Percentiles rank a stretch among this genome's conserved stretches.
Conservation (phyloP, 2,329 filamentous ascomycete species). For the Penicillium aurantiogriseum region DNA sequence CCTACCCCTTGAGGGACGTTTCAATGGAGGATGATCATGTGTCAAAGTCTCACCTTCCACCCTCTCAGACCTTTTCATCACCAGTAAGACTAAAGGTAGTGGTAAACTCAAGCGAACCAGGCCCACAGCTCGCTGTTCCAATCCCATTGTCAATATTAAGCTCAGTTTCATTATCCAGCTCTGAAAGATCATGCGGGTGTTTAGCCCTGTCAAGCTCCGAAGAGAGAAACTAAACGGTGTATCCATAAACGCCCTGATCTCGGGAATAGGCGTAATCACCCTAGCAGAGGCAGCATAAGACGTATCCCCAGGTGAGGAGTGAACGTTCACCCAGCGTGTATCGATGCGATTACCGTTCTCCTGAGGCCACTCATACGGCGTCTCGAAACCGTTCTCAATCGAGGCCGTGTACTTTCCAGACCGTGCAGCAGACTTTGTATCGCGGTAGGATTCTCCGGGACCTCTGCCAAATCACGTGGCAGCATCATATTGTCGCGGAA, state of each 20-base stretch:
- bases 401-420: constrained; percentile 53
- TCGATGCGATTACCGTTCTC: constrained; percentile 65
- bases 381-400: constrained; percentile 47
- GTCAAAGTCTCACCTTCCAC: too few species aligned
- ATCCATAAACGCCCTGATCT: constrained; percentile 30
- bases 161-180: constrained; percentile 23
- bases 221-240: constrained; percentile 56
- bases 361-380: constrained; percentile 65
- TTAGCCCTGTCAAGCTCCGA: constrained; percentile 56
- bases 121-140: constrained; percentile 29
- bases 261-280: constrained; percentile 16
- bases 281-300: constrained; percentile 1
- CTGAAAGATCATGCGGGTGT: constrained; percentile 62
- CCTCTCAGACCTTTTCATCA: neutral
- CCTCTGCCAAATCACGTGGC: constrained; percentile 64
- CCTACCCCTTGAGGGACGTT: too few species aligned
- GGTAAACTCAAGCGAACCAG: constrained; percentile 28
- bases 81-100: constrained; percentile 15
- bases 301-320: neutral
- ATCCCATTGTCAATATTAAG: constrained; percentile 34
- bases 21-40: too few species aligned
- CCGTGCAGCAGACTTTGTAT: constrained; percentile 61
- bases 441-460: constrained; percentile 62
- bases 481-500: constrained; percentile 48
- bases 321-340: constrained; percentile 54